Conservation (phyloP, 768 basidiomycete genomes). For the Kwoniella mangroviensis region DNA sequence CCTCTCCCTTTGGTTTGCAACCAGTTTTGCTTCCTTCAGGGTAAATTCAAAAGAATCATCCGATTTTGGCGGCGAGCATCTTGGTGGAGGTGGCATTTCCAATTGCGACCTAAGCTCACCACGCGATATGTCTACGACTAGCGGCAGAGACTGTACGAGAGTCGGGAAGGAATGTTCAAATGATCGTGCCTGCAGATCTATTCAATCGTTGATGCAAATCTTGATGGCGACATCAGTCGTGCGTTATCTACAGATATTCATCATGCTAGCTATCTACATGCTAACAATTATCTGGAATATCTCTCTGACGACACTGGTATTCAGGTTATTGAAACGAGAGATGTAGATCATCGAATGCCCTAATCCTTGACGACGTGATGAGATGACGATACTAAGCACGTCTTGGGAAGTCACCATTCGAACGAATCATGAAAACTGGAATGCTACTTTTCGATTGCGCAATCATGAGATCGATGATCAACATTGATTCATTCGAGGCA, state of each 20-base stretch:
- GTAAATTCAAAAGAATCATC: background rate
- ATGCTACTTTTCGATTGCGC: background rate
- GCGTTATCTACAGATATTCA: conserved; percentile 11
- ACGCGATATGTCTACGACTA: background rate
- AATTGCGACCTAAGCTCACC: background rate
- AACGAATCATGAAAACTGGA: background rate
- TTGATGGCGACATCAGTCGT: conserved; percentile 21
- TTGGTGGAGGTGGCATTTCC: background rate
- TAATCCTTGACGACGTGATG: too few species aligned
- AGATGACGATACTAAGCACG: background rate
- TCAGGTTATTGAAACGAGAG: too few species aligned
- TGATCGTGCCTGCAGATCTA: conserved; percentile 14
- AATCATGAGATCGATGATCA: background rate
- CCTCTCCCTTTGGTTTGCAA: background rate
- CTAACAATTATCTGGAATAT: background rate
- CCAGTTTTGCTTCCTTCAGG: background rate
- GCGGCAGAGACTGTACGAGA: background rate
- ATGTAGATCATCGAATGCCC: background rate
- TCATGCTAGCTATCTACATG: background rate
- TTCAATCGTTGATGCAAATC: background rate
- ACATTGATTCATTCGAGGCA: background rate
- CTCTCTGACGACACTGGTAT: background rate
- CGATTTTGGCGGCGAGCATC: background rate
- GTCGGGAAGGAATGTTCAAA: background rate
- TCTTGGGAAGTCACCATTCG: background rate